phyloP scores from a whole-genome alignment of 345 rosid genomes.

The Dipteronia dyeriana region DNA sequence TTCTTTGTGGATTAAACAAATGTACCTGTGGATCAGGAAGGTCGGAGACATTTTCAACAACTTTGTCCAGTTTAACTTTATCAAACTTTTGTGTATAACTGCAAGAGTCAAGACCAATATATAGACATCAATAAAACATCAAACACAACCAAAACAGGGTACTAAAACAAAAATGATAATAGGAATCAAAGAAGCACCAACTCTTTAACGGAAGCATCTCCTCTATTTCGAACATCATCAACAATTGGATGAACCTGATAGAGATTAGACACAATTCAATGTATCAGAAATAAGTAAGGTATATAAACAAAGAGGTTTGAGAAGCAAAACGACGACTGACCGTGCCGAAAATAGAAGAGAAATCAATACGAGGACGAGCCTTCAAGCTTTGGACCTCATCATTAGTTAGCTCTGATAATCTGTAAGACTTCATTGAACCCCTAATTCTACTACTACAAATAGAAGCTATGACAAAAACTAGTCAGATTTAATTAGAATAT shows the following conservation, averaged over 20 bases:
- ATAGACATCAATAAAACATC: slow-evolving; percentile 2
- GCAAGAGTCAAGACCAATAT: slow-evolving; percentile 15
- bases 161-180: background rate
- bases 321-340: slow-evolving; percentile 33
- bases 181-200: slow-evolving; percentile 32
- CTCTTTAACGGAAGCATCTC: slow-evolving; percentile 89
- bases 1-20: background rate
- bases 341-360: slow-evolving; percentile 63
- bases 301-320: background rate
- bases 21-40: slow-evolving; percentile 73
- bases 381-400: slow-evolving; percentile 59
- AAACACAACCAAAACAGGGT: background rate
- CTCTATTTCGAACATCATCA: slow-evolving; percentile 69
- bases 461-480: slow-evolving; percentile 29
- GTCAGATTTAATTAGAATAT: background rate
- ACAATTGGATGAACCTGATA: slow-evolving; percentile 73
- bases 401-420: slow-evolving; percentile 60
- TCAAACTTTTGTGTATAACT: slow-evolving; percentile 84
- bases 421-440: slow-evolving; percentile 80
- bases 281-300: background rate
- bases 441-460: slow-evolving; percentile 16
- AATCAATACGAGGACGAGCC: slow-evolving; percentile 83
- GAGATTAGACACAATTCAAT: background rate
- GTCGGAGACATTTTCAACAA: slow-evolving; percentile 63
- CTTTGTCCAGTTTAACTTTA: slow-evolving; percentile 59